phyloP scores from a whole-genome alignment of 495 filamentous ascomycete genomes.

The Talaromyces stipitatus region DNA sequence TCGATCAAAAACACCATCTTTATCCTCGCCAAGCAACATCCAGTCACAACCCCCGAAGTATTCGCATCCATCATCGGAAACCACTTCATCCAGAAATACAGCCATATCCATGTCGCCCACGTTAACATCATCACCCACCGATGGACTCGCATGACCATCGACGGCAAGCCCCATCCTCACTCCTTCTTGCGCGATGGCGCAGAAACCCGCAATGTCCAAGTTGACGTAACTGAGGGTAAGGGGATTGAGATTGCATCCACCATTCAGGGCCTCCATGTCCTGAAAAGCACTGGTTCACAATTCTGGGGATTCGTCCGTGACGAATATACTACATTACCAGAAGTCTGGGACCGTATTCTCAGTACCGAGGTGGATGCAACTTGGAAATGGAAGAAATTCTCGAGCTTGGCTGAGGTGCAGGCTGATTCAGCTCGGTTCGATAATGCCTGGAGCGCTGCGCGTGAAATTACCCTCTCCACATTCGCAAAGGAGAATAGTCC shows the following conservation, averaged over 20 bases:
- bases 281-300: slow-evolving; percentile 95
- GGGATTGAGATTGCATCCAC: slow-evolving; percentile 67
- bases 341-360: slow-evolving; percentile 91
- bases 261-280: slow-evolving; percentile 70
- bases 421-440: slow-evolving; percentile 61
- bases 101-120: slow-evolving; percentile 77
- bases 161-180: slow-evolving; percentile 92
- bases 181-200: slow-evolving; percentile 84
- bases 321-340: slow-evolving; percentile 82
- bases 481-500: slow-evolving; percentile 91
- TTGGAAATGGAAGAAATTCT: slow-evolving; percentile 78
- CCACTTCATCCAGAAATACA: slow-evolving; percentile 83
- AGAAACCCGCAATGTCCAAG: slow-evolving; percentile 62
- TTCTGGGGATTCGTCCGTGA: slow-evolving; percentile 92
- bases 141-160: slow-evolving; percentile 84
- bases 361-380: slow-evolving; percentile 82
- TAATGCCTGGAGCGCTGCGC: slow-evolving; percentile 63
- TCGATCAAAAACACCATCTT: slow-evolving; percentile 98
- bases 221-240: slow-evolving; percentile 42
- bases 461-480: slow-evolving; percentile 76
- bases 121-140: slow-evolving; percentile 76
- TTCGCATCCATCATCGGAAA: slow-evolving; percentile 76
- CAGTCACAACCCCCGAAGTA: slow-evolving; percentile 87
- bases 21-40: slow-evolving; percentile 87
- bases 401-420: slow-evolving; percentile 59